Percentiles rank a stretch among this genome's conserved stretches.
phyloP scores from a whole-genome alignment of 2,329 filamentous ascomycete genomes.

The Aphanoascus verrucosus region DNA sequence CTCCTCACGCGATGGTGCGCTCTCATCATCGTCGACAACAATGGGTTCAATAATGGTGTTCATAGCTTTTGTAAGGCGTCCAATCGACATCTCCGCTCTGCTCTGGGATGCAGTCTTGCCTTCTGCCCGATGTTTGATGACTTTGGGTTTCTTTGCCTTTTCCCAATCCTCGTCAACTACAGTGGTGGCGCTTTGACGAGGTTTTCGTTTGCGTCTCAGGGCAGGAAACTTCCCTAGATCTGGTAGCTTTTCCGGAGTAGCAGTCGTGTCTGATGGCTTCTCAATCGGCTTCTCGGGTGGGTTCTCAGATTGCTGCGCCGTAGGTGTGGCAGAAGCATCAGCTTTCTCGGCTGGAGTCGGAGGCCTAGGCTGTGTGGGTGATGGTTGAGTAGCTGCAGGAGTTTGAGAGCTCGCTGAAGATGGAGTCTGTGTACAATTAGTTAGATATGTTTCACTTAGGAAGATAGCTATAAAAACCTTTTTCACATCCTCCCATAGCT shows the following conservation, averaged over 20 bases:
- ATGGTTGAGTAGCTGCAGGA: not conserved
- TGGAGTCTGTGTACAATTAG: not conserved
- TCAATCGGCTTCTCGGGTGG: no score
- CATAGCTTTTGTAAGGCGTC: no score
- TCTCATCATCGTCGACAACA: not conserved
- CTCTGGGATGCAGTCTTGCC: not conserved
- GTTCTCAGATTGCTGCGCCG: not conserved
- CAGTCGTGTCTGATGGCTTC: no score
- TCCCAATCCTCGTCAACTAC: not conserved
- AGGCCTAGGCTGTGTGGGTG: not conserved
- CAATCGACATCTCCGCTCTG: not conserved
- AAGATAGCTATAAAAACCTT: slow-evolving; percentile 25
- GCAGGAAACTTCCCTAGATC: slow-evolving; percentile 16
- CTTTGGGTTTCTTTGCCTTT: no score
- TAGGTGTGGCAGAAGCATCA: not conserved
- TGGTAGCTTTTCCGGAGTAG: not conserved
- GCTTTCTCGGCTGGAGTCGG: not conserved
- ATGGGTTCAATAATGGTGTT: not conserved
- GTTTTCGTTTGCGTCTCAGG: slow-evolving; percentile 12
- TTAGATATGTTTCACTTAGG: not conserved
- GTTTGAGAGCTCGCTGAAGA: not conserved
- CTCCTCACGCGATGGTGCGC: not conserved
- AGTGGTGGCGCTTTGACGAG: not conserved
- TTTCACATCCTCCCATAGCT: slow-evolving; percentile 46
- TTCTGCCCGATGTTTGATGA: not conserved